A percentile compares a stretch with the other conserved stretches of the same genome.
phyloP scores from a whole-genome alignment of 2,329 filamentous ascomycete genomes.

The Venturia nashicola region DNA sequence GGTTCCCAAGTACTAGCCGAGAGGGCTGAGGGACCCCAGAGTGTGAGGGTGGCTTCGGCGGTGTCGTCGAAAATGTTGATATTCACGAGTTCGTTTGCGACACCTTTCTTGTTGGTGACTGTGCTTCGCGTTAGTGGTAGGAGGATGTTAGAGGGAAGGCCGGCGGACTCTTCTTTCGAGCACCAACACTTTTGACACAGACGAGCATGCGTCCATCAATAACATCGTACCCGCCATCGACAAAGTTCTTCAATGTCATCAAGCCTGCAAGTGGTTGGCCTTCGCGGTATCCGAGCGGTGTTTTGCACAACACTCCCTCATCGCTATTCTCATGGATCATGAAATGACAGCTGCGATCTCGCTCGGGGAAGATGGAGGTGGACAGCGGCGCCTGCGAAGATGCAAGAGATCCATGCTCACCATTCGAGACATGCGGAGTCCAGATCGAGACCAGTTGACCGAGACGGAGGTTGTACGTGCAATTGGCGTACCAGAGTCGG shows the following conservation, averaged over 20 bases:
- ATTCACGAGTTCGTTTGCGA: slow-evolving; percentile 34
- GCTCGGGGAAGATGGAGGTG: slow-evolving; percentile 46
- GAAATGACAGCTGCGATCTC: slow-evolving; percentile 41
- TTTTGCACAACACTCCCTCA: slow-evolving; percentile 28
- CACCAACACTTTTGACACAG: slow-evolving; percentile 45
- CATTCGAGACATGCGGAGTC: slow-evolving; percentile 42
- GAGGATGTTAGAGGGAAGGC: not conserved
- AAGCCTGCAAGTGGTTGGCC: slow-evolving; percentile 30
- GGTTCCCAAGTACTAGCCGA: slow-evolving; percentile 34
- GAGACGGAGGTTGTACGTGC: slow-evolving; percentile 32
- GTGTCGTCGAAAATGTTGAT: slow-evolving; percentile 48
- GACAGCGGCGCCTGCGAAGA: slow-evolving; percentile 35
- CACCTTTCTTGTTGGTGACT: slow-evolving; percentile 37
- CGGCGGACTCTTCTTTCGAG: slow-evolving; percentile 33
- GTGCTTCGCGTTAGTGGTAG: not conserved
- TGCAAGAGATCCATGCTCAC: slow-evolving; percentile 28
- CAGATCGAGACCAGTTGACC: slow-evolving; percentile 45
- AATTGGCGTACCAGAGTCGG: slow-evolving; percentile 38
- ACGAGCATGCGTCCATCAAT: slow-evolving; percentile 40
- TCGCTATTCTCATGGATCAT: slow-evolving; percentile 39
- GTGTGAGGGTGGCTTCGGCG: slow-evolving; percentile 37
- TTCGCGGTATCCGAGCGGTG: slow-evolving; percentile 32
- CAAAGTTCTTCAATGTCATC: slow-evolving; percentile 45
- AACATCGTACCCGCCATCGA: slow-evolving; percentile 42
- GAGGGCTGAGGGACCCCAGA: slow-evolving; percentile 40